Conservation (phyloP, 192 early-diverging fungal species). For the Pilaira anomala region DNA sequence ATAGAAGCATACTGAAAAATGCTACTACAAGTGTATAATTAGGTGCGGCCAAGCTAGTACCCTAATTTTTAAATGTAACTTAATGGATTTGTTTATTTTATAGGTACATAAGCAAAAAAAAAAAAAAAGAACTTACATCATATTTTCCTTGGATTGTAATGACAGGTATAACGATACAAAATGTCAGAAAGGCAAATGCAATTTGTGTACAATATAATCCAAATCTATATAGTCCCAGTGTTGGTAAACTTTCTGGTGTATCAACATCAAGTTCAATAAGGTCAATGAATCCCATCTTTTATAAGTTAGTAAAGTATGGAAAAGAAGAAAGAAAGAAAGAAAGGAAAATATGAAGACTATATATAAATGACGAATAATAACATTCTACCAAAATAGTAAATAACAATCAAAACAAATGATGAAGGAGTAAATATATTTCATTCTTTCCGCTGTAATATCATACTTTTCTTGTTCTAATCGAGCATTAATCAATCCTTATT, state of each 20-base stretch:
- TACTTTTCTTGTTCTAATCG: no score
- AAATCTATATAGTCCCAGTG: not conserved
- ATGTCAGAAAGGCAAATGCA: not conserved
- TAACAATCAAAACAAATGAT: not conserved
- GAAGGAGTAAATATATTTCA: not conserved
- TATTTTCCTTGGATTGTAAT: constrained; percentile 3
- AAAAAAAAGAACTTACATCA: not conserved
- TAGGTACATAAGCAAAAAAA: no score
- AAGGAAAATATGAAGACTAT: not conserved
- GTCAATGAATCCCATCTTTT: constrained; percentile 1
- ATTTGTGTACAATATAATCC: constrained; percentile 3
- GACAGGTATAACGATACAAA: not conserved
- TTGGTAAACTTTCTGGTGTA: not conserved
- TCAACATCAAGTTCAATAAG: constrained; percentile 3
- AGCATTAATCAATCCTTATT: no score
- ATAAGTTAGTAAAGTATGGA: not conserved
- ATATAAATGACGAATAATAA: no score
- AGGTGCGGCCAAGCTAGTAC: not conserved
- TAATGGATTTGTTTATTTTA: not conserved
- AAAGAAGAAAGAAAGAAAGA: not conserved
- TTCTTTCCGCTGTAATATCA: not conserved
- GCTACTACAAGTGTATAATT: not conserved
- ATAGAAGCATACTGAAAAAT: not conserved
- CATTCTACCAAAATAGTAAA: no score
- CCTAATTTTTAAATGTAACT: not conserved